phyloP scores from a whole-genome alignment of 2,329 filamentous ascomycete genomes.

The Claviceps maximensis region DNA sequence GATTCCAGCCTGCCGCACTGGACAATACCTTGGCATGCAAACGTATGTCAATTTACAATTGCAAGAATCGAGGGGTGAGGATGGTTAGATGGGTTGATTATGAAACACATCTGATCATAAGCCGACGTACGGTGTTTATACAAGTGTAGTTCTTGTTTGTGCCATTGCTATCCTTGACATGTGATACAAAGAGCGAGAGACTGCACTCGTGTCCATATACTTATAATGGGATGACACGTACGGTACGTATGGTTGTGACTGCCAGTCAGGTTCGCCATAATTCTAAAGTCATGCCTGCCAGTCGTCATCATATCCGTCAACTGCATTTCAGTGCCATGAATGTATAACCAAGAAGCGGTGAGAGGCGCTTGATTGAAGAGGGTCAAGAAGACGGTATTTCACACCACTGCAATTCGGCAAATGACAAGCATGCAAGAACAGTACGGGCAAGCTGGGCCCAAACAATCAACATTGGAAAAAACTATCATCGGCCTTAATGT shows the following conservation, averaged over 20 bases:
- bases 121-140: not conserved
- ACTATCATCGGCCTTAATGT: constrained; percentile 11
- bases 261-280: too few species aligned
- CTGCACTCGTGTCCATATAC: too few species aligned
- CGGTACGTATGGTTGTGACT: not conserved
- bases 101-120: not conserved
- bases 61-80: too few species aligned
- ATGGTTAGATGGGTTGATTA: not conserved
- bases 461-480: constrained; percentile 2
- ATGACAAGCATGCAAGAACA: not conserved
- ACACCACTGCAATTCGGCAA: too few species aligned
- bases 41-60: not conserved
- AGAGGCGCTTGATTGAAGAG: too few species aligned
- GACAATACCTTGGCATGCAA: not conserved
- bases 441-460: not conserved
- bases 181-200: not conserved
- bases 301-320: too few species aligned
- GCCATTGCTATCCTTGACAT: not conserved
- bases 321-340: too few species aligned
- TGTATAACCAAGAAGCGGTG: too few species aligned
- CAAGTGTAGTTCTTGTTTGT: not conserved
- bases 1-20: not conserved
- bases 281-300: too few species aligned
- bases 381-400: too few species aligned
- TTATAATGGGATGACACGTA: too few species aligned